Conservation (phyloP, 2,329 filamentous ascomycete species). For the Hirsutella minnesotensis region DNA sequence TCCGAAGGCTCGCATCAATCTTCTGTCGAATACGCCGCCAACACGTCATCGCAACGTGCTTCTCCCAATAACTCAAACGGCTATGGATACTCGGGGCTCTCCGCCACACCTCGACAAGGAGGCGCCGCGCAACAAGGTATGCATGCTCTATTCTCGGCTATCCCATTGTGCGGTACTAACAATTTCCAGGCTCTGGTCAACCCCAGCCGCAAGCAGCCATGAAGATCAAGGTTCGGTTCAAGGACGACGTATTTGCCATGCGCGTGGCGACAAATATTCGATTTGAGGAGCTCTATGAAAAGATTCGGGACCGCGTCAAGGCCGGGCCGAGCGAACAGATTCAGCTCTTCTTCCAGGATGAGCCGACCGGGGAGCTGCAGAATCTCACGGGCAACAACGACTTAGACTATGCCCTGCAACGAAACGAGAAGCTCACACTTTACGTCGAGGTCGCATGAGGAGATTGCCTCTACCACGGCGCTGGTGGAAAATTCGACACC, state of each 20-base stretch:
- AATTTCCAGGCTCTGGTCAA: constrained; percentile 4
- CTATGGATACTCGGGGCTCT: constrained; percentile 38
- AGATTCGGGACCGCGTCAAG: constrained; percentile 75
- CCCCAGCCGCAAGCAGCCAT: constrained; percentile 37
- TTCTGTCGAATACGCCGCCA: constrained; percentile 47
- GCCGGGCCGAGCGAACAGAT: constrained; percentile 58
- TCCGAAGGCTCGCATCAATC: constrained; percentile 60
- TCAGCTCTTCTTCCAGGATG: constrained; percentile 76
- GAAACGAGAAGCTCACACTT: constrained; percentile 80
- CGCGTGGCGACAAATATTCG: constrained; percentile 73
- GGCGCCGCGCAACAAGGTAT: constrained; percentile 28
- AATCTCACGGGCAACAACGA: constrained; percentile 70
- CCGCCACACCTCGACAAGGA: constrained; percentile 33
- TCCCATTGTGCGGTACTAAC: not conserved
- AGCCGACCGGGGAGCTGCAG: constrained; percentile 62
- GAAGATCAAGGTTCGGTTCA: constrained; percentile 93
- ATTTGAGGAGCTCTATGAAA: constrained; percentile 68
- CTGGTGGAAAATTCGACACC: not conserved
- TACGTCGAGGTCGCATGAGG: constrained; percentile 47
- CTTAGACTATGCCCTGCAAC: constrained; percentile 64
- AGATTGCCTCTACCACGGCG: not conserved
- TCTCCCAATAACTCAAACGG: constrained; percentile 53
- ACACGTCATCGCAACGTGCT: constrained; percentile 51
- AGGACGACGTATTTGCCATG: constrained; percentile 84
- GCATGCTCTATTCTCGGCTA: not conserved